Base-by-base conservation (phyloP, 441 rosid genomes). In the Theobroma grandiflorum region DNA sequence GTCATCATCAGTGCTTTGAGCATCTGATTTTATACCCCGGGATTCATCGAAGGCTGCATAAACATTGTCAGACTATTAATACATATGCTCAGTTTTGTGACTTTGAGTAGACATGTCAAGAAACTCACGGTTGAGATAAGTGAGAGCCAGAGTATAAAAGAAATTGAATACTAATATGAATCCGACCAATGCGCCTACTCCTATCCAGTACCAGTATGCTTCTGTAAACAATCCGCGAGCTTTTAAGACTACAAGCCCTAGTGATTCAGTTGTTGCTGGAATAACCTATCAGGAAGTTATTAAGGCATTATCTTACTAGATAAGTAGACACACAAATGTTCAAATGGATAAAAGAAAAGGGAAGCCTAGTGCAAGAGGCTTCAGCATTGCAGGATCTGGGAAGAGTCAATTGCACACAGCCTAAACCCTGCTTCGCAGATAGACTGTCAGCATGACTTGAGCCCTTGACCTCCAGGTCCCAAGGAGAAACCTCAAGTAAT, bases 161-260 rank as follows among this genome's bases (percentile, higher is more conserved):
- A 83, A 78, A 76, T 90, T 89, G 63, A 75, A 86, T 22, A 88
- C 59, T 11, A 80, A 37, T 31, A 66, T 81, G 78, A 80, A 85
- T 57, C 86, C 69, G 45, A 82, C 58, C 80, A 75, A 35, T 14
- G 88, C 91, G 22, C 91, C 84, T 12, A 86, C 10, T 62, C 91
- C 92, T 8, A 90, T 69, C 94, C 94, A 90, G 71, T 89, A 89
- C 94, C 94, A 90, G 50, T 80, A 81, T 43, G 88, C 81, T 49
- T 81, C 83, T 2, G 86, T 73, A 55, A 86, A 86, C 38, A 88
- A 58, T 8, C 87, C 91, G 1, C 90, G 82, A 16, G 92, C 77
- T 73, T 83, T 80, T 78, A 90, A 79, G n/a, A 90, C 71, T 7
- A 57, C 40, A 6, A 84, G 79, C 74, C 92, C 92, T 49, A 88